These are phyloP conservation scores for Geotrichum aggregatum DNA, from an alignment of 1,139 yeast genomes.

Conservation along the genomic window DNA sequence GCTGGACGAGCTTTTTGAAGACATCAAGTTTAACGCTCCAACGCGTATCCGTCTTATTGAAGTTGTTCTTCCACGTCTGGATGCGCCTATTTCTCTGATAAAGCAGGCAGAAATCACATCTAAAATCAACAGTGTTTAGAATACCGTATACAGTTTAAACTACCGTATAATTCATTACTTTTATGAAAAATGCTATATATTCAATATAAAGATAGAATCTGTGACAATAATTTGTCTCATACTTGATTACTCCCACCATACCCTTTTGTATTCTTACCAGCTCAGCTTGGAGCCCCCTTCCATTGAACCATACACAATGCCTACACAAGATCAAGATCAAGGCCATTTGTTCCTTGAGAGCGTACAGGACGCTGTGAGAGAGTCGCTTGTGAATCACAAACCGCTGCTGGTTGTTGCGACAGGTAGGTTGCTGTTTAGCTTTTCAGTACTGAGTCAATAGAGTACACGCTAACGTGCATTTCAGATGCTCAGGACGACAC, in stretches of 20 bases:
- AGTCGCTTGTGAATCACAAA: conserved; percentile 4
- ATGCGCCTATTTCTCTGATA: conserved; percentile 71
- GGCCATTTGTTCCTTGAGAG: conserved; percentile 4
- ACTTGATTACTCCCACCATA: too few relatives aligned
- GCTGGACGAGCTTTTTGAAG: conserved; percentile 54
- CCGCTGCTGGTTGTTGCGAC: conserved; percentile 14
- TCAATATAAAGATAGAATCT: too few relatives aligned
- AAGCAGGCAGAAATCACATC: conserved; percentile 78
- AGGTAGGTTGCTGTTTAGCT: conserved; percentile 19
- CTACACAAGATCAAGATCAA: neutral
- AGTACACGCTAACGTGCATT: conserved; percentile 16
- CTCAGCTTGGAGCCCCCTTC: neutral
- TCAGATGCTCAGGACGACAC: neutral
- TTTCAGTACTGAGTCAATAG: conserved; percentile 19
- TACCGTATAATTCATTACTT: too few relatives aligned
- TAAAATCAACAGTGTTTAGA: conserved; percentile 53
- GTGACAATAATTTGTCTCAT: too few relatives aligned
- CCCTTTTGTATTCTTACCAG: too few relatives aligned
- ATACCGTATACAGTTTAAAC: too few relatives aligned
- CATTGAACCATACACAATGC: neutral
- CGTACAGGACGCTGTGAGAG: conserved; percentile 14
- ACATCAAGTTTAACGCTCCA: conserved; percentile 53
- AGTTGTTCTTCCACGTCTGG: conserved; percentile 73
- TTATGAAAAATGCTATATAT: too few relatives aligned
- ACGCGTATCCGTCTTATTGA: conserved; percentile 72